phyloP scores from a whole-genome alignment of 805 yeast species.

The Ogataea parapolymorpha region DNA sequence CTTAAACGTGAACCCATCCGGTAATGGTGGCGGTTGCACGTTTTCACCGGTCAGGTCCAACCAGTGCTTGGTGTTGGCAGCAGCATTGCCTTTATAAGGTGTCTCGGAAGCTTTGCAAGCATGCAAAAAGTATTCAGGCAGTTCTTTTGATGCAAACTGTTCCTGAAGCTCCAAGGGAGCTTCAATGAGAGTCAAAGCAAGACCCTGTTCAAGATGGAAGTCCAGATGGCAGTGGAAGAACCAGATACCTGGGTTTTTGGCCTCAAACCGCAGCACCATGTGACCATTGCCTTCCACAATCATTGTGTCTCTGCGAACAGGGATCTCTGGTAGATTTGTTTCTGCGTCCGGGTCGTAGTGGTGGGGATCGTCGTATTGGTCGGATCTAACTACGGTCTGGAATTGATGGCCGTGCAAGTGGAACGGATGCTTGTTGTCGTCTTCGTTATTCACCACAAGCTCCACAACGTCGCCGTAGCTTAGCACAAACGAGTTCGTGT shows the following conservation, averaged over 20 bases:
- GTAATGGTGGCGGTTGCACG: constrained; percentile 58
- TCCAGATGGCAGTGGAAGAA: constrained; percentile 89
- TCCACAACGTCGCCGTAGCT: constrained; percentile 65
- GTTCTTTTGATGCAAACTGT: constrained; percentile 25
- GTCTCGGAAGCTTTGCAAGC: constrained; percentile 48
- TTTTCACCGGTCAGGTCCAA: constrained; percentile 58
- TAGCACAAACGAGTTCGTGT: constrained; percentile 61
- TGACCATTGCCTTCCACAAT: constrained; percentile 65
- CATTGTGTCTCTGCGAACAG: constrained; percentile 69
- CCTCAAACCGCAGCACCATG: constrained; percentile 66
- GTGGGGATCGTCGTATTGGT: constrained; percentile 49
- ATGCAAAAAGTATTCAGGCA: constrained; percentile 47
- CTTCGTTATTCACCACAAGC: constrained; percentile 72
- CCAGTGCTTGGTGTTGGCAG: constrained; percentile 56
- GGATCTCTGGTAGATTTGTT: constrained; percentile 51
- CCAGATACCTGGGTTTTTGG: constrained; percentile 94
- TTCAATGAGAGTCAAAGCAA: constrained; percentile 68
- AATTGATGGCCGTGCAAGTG: constrained; percentile 90
- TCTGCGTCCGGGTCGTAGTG: constrained; percentile 49
- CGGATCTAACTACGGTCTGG: constrained; percentile 73
- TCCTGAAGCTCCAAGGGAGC: constrained; percentile 57
- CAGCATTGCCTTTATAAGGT: constrained; percentile 64
- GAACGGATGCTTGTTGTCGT: constrained; percentile 93
- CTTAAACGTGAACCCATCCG: constrained; percentile 65
- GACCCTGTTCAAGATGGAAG: constrained; percentile 81